phyloP scores from a whole-genome alignment of 176 grass and related monocot genomes.

The Canna indica region DNA sequence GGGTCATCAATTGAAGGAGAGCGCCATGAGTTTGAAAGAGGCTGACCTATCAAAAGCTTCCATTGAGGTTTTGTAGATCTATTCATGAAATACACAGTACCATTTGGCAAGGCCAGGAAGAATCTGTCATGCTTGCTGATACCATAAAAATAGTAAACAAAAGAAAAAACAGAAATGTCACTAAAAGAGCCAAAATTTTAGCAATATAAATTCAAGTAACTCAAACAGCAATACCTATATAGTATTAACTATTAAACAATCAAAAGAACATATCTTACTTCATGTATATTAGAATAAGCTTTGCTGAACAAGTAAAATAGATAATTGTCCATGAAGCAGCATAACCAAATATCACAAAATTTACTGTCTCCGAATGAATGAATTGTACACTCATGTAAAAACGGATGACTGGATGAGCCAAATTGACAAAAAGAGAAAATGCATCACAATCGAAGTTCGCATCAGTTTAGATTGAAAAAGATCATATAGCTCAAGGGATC shows the following conservation, averaged over 20 bases:
- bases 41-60: conserved; percentile 1
- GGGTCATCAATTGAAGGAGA: conserved; percentile 1
- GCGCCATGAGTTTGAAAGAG: conserved; percentile 13
- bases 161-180: neutral
- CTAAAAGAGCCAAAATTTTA: neutral
- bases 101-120: conserved; percentile 4
- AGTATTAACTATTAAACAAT: neutral
- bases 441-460: too few relatives aligned
- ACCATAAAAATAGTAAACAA: neutral
- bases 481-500: neutral
- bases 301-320: neutral
- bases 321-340: neutral
- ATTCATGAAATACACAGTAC: conserved; percentile 6
- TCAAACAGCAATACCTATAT: neutral
- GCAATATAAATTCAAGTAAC: neutral
- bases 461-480: neutral
- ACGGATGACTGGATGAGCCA: neutral
- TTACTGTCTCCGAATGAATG: neutral
- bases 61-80: conserved; percentile 4
- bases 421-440: neutral
- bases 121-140: conserved; percentile 2
- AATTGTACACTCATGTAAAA: too few relatives aligned
- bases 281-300: neutral
- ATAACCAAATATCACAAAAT: neutral
- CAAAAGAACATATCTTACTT: neutral